Conservation (phyloP, 2,329 filamentous ascomycete species). For the Zymoseptoria crescenta region DNA sequence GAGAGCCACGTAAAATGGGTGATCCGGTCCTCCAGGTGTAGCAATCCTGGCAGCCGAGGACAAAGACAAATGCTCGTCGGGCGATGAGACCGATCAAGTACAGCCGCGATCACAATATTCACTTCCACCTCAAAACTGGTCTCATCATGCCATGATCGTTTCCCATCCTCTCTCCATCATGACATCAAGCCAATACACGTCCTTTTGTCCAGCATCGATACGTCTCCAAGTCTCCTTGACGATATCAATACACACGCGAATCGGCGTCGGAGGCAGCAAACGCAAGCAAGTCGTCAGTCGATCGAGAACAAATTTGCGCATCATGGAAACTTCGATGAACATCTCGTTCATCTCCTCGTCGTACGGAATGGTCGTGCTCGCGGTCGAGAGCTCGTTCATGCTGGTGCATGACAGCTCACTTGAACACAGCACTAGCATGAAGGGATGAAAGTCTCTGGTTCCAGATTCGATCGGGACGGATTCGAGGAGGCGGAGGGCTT, state of each 20-base stretch:
- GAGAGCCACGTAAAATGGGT: background rate
- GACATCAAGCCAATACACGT: slow-evolving; percentile 50
- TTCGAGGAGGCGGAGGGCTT: slow-evolving; percentile 44
- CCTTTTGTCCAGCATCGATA: slow-evolving; percentile 41
- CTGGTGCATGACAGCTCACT: slow-evolving; percentile 14
- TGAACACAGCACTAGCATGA: slow-evolving; percentile 41
- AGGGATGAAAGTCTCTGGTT: slow-evolving; percentile 48
- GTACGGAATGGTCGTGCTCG: background rate
- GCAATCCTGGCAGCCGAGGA: too few relatives aligned
- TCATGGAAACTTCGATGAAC: slow-evolving; percentile 14
- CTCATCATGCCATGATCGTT: slow-evolving; percentile 44
- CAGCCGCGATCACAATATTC: background rate
- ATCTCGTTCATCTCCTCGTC: slow-evolving; percentile 4
- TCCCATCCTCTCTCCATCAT: slow-evolving; percentile 53
- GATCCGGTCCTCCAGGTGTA: too few relatives aligned
- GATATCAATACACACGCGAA: slow-evolving; percentile 43
- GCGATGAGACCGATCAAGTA: background rate
- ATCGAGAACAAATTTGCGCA: slow-evolving; percentile 16
- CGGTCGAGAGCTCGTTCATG: background rate
- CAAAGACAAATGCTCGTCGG: background rate
- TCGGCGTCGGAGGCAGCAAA: slow-evolving; percentile 44
- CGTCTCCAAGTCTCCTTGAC: slow-evolving; percentile 47
- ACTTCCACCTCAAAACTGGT: background rate
- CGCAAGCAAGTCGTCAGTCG: slow-evolving; percentile 9
- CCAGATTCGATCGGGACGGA: slow-evolving; percentile 46